Base-by-base conservation (phyloP, 371 early-diverging fungal species). In the Mucor sp. region DNA sequence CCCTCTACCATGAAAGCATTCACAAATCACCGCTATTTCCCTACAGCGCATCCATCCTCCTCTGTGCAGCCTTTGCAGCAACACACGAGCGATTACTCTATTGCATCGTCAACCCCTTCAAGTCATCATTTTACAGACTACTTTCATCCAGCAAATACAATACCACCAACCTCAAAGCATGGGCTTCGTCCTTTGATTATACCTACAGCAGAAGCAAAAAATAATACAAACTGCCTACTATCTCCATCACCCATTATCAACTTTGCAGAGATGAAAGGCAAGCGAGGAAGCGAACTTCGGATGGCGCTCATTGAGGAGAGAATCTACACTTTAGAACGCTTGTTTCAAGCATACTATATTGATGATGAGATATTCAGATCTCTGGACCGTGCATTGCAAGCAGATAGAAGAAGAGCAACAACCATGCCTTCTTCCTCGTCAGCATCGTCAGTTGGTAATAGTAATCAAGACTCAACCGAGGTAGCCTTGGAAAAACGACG, bases 271-370 rank as follows among this genome's bases (percentile, higher is more conserved):
- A 43, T 33, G n/a, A 23, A 19, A 44, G 28, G 35, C 3, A 30
- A 21, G 8, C 27, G 15, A 3, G 50, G 30, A 8, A 44, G 56
- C 23, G 64, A 39, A 5, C 21, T 66, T 19, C 63, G 73, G 4
- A 62, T 99, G 67, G 95, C 95, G 87, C 87, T 98, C 60, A 91
- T 96, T 69, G 98, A 99, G 85, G 96, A 97, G 68, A 89, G 97
- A 84, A 91, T 99, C 77, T 95, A 95, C 87, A 91, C 98, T 83
- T 88, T 99, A 66, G 92, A 73, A 43, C 23, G 56, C 6, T 56
- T 73, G 15, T 73, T 73, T 60, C 63, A 70, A 43, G 70, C 74
- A 9, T 73, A 73, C 37, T 73, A 73, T 28, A 63, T 73, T 32
- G 63, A 73, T 63, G 74, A 73, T 48, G 74, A 73, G 56, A 63